phyloP scores from a whole-genome alignment of 805 yeast genomes.

The Yarrowia porcina region DNA sequence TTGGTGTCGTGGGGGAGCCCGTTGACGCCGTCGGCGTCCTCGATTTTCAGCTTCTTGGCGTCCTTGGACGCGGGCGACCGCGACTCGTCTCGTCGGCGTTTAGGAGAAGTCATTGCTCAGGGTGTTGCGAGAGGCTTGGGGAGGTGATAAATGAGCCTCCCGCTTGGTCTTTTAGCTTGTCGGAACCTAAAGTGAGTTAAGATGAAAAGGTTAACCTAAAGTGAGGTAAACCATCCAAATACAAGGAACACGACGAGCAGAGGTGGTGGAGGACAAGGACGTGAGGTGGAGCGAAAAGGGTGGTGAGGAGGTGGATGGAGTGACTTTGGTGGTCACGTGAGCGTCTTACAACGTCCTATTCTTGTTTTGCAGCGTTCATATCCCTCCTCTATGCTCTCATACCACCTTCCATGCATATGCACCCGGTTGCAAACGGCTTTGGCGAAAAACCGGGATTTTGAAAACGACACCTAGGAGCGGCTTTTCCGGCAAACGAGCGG shows the following conservation, averaged over 20 bases:
- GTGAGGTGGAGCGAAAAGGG: no score
- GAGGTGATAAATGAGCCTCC: neutral
- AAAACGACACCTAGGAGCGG: no score
- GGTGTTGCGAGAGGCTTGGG: neutral
- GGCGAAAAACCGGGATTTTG: neutral
- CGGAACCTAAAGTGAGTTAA: neutral
- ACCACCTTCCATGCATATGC: neutral
- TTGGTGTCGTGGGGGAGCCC: neutral
- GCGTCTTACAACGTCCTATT: no score
- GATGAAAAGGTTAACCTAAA: neutral
- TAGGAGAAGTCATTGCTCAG: neutral
- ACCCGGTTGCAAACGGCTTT: neutral
- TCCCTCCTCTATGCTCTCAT: no score
- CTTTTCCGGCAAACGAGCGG: no score
- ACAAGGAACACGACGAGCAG: neutral
- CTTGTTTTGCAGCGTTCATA: no score
- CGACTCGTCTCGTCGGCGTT: constrained; percentile 17
- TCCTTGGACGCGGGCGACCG: constrained; percentile 2
- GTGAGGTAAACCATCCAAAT: neutral
- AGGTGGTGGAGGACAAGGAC: no score
- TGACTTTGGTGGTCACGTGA: no score
- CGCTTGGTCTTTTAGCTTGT: neutral
- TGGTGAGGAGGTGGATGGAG: no score
- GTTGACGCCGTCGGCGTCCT: neutral
- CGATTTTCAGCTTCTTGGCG: neutral